Percentiles rank a stretch among this genome's conserved stretches.
phyloP scores from a whole-genome alignment of 1,284 basidiomycete species.

The Trichosporon sp. region DNA sequence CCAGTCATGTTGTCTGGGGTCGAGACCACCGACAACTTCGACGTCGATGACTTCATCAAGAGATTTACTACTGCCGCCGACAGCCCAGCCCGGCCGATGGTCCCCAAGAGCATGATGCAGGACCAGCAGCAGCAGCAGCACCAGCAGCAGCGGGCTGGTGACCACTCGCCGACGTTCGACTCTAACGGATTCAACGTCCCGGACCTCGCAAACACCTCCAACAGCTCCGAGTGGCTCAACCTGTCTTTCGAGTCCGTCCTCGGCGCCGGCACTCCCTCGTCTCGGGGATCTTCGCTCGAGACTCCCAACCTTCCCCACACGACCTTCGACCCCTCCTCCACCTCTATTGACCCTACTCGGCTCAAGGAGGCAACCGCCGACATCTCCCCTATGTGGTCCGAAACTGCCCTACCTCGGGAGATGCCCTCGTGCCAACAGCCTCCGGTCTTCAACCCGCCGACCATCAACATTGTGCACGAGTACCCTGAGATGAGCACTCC shows the following conservation, averaged over 20 bases:
- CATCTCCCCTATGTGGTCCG: neutral
- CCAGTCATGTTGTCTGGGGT: conserved; percentile 4
- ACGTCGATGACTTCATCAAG: conserved; percentile 20
- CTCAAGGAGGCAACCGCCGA: conserved; percentile 10
- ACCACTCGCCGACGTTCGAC: conserved; percentile 8
- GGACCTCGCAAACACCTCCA: conserved; percentile 9
- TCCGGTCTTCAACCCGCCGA: neutral
- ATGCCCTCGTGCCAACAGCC: neutral
- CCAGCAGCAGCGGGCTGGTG: neutral
- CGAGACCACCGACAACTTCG: conserved; percentile 5
- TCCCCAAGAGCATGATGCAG: neutral
- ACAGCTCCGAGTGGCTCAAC: conserved; percentile 10
- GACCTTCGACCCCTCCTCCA: conserved; percentile 2
- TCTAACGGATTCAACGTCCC: conserved; percentile 8
- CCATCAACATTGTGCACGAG: conserved; percentile 1
- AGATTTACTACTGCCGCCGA: conserved; percentile 9
- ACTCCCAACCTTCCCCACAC: conserved; percentile 10
- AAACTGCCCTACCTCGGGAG: neutral
- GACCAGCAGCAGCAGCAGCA: neutral
- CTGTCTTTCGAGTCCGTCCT: conserved; percentile 10
- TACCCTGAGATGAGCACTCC: conserved; percentile 4
- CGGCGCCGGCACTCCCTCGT: conserved; percentile 9
- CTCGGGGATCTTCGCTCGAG: conserved; percentile 18
- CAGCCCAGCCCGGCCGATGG: conserved; percentile 5
- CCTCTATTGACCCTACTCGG: conserved; percentile 14